Conservation (phyloP, 2,329 filamentous ascomycete genomes). For the Botrytis sinoallii region DNA sequence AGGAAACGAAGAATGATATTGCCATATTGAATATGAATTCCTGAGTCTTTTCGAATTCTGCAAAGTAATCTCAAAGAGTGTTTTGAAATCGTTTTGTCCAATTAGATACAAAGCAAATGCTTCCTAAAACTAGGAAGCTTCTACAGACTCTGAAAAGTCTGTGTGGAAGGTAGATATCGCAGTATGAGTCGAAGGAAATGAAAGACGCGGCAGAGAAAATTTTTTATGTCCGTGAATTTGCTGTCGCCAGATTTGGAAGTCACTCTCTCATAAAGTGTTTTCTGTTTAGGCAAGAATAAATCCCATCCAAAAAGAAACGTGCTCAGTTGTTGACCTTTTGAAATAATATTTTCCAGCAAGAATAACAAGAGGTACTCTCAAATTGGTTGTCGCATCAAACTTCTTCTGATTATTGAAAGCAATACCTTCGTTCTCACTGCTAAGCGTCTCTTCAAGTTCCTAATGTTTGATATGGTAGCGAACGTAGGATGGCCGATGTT, state of each 20-base stretch:
- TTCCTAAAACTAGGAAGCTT: background rate
- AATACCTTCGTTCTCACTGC: background rate
- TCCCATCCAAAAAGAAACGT: background rate
- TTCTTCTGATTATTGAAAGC: background rate
- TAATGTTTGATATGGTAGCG: background rate
- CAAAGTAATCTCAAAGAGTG: background rate
- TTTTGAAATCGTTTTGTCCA: background rate
- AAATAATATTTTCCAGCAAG: no score
- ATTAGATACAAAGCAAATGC: background rate
- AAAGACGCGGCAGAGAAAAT: background rate
- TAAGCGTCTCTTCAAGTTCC: background rate
- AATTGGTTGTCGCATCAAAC: background rate
- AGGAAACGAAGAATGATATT: constrained; percentile 60
- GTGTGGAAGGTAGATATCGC: background rate
- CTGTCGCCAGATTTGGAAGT: constrained; percentile 6
- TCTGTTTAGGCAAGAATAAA: background rate
- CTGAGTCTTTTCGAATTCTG: background rate
- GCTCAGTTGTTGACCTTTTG: background rate
- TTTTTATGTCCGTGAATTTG: background rate
- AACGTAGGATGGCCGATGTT: background rate
- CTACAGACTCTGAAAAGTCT: constrained; percentile 11
- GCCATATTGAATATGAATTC: constrained; percentile 24
- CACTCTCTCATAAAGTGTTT: background rate
- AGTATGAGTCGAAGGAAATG: background rate
- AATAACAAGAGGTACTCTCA: background rate